A percentile compares a stretch with the other conserved stretches of the same genome.
Conservation (phyloP, 2,329 filamentous ascomycete genomes). For the Cladorrhinum sp. region DNA sequence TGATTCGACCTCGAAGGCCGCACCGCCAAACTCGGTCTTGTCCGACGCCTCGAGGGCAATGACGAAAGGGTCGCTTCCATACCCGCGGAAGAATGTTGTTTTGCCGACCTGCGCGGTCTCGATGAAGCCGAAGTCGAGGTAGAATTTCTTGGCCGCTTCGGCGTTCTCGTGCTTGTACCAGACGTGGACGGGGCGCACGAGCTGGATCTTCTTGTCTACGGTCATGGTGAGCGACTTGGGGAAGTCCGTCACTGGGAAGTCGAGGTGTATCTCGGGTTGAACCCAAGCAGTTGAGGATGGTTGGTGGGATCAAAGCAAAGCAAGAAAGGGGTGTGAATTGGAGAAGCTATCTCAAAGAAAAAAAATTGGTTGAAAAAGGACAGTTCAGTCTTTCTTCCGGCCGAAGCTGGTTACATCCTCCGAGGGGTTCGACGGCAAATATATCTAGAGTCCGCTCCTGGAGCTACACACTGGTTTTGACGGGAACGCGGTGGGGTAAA, state of each 20-base stretch:
- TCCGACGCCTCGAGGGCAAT: constrained; percentile 50
- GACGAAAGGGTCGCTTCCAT: constrained; percentile 58
- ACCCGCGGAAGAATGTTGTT: constrained; percentile 58
- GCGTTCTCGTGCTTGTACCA: constrained; percentile 48
- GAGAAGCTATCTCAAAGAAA: background rate
- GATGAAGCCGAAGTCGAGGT: constrained; percentile 48
- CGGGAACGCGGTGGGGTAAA: constrained; percentile 21
- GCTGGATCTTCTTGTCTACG: constrained; percentile 34
- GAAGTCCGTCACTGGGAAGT: background rate
- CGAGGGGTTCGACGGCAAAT: constrained; percentile 10
- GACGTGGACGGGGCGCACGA: constrained; percentile 42
- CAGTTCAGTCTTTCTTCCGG: background rate
- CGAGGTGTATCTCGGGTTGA: too few species aligned
- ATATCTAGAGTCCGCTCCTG: constrained; percentile 22
- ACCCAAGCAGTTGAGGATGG: too few species aligned
- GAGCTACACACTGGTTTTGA: background rate
- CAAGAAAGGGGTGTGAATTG: background rate
- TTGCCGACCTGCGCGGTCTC: constrained; percentile 38
- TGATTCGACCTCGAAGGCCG: constrained; percentile 55
- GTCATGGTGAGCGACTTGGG: constrained; percentile 20
- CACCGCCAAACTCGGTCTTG: constrained; percentile 53
- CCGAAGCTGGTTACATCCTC: background rate
- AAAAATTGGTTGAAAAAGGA: background rate
- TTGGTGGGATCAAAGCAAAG: background rate
- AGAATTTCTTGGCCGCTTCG: constrained; percentile 40